Evolutionary conservation across 2,329 filamentous ascomycete species (phyloP).

Genomic region (Helotiales sp.): DNA sequence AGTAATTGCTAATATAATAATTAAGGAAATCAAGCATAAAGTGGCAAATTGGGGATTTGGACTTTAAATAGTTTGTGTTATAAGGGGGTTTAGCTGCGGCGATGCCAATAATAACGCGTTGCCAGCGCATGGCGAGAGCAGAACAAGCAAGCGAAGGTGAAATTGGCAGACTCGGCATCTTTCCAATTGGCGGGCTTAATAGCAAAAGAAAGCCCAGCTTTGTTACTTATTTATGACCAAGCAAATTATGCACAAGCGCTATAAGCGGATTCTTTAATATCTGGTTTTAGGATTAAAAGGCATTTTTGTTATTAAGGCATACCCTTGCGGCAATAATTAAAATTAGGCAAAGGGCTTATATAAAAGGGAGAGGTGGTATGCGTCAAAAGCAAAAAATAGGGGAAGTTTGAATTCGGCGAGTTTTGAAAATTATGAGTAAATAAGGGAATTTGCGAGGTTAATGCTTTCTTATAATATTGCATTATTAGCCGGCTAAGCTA

Average conservation of each 20-base stretch:
- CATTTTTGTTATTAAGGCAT: constrained; percentile 16
- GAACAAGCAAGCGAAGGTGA: constrained; percentile 13
- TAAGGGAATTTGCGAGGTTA: constrained; percentile 1
- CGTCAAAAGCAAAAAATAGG: background rate
- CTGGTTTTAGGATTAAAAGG: constrained; percentile 17
- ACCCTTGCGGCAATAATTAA: constrained; percentile 6
- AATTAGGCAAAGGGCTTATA: constrained; percentile 2
- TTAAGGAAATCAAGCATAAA: no score
- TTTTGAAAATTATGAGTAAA: constrained; percentile 4
- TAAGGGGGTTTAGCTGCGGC: constrained; percentile 13
- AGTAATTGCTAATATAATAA: background rate
- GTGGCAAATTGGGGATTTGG: constrained; percentile 1
- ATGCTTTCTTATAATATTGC: background rate
- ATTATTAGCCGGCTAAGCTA: background rate
- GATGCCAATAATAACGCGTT: constrained; percentile 22
- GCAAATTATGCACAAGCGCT: constrained; percentile 6
- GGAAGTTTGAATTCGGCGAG: background rate
- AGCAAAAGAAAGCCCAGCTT: constrained; percentile 16
- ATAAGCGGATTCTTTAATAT: constrained; percentile 19
- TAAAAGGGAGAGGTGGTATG: background rate
- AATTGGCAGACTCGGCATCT: constrained; percentile 8
- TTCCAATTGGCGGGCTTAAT: constrained; percentile 2
- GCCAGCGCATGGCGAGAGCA: constrained; percentile 18
- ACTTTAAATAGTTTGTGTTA: background rate
- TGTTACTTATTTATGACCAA: constrained; percentile 8